Conservation (phyloP, 177 flowering plant genomes). For the Telopea speciosissima region DNA sequence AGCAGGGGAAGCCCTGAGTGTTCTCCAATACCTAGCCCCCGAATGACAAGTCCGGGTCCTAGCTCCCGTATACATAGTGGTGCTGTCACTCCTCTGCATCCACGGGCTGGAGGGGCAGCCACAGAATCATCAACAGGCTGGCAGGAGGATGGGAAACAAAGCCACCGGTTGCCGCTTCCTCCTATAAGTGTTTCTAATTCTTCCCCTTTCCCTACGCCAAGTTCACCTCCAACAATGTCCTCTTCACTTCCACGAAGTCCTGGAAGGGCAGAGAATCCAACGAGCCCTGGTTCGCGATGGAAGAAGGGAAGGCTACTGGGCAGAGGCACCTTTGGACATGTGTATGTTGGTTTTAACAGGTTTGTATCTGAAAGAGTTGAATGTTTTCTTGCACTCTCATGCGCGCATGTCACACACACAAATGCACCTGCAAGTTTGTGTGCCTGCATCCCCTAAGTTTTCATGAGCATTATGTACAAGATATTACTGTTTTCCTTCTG, state of each 20-base stretch:
- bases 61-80: constrained; percentile 75
- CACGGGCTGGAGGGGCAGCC: constrained; percentile 46
- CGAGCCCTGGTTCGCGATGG: constrained; percentile 71
- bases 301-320: constrained; percentile 72
- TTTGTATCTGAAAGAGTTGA: constrained; percentile 12
- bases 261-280: constrained; percentile 57
- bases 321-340: constrained; percentile 83
- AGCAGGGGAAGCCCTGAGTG: constrained; percentile 91
- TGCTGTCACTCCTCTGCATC: constrained; percentile 70
- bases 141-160: constrained; percentile 60
- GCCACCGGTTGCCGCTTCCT: constrained; percentile 73
- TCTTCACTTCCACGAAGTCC: constrained; percentile 76
- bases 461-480: too few relatives aligned
- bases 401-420: too few relatives aligned
- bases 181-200: constrained; percentile 47
- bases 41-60: constrained; percentile 66
- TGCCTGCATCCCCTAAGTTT: neutral
- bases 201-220: constrained; percentile 50
- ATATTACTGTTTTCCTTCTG: too few relatives aligned
- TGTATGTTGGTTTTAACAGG: constrained; percentile 87
- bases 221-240: constrained; percentile 50
- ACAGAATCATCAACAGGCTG: constrained; percentile 37
- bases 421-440: neutral
- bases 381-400: neutral
- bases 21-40: constrained; percentile 90